phyloP scores from a whole-genome alignment of 768 basidiomycete species.

The Calocybe cyanea region DNA sequence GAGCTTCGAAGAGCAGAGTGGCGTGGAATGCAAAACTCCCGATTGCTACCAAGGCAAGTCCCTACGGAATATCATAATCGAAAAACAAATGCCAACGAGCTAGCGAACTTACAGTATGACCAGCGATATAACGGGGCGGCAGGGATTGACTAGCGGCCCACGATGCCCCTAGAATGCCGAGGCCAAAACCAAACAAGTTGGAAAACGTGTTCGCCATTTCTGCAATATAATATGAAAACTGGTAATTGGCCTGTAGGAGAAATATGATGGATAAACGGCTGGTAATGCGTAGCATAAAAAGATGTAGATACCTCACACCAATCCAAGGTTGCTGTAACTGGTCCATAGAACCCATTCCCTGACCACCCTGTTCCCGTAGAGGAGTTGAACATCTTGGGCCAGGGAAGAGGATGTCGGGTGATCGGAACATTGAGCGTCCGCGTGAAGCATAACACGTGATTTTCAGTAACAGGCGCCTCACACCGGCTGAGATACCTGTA shows the following conservation, averaged over 20 bases:
- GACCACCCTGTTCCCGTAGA: constrained; percentile 30
- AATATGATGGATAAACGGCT: neutral
- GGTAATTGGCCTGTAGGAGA: constrained; percentile 60
- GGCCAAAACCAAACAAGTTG: constrained; percentile 55
- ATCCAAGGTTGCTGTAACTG: constrained; percentile 65
- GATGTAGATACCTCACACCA: constrained; percentile 62
- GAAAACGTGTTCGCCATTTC: constrained; percentile 76
- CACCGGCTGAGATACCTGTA: no score
- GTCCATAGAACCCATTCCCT: constrained; percentile 52
- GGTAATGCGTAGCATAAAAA: neutral
- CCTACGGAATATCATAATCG: constrained; percentile 32
- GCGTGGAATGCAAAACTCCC: constrained; percentile 81
- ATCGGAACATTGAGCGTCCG: neutral
- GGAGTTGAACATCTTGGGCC: constrained; percentile 29
- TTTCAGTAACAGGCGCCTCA: no score
- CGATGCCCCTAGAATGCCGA: constrained; percentile 49
- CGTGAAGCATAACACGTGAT: no score
- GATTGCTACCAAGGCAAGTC: constrained; percentile 65
- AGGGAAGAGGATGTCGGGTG: neutral
- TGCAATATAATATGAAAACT: constrained; percentile 73
- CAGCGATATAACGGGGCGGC: constrained; percentile 38
- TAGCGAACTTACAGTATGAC: constrained; percentile 34
- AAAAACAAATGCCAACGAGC: neutral
- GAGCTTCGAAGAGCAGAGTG: constrained; percentile 69
- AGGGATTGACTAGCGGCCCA: constrained; percentile 29